Conservation (phyloP, 352 stramenopile species). For the Pythium myriotylum region DNA sequence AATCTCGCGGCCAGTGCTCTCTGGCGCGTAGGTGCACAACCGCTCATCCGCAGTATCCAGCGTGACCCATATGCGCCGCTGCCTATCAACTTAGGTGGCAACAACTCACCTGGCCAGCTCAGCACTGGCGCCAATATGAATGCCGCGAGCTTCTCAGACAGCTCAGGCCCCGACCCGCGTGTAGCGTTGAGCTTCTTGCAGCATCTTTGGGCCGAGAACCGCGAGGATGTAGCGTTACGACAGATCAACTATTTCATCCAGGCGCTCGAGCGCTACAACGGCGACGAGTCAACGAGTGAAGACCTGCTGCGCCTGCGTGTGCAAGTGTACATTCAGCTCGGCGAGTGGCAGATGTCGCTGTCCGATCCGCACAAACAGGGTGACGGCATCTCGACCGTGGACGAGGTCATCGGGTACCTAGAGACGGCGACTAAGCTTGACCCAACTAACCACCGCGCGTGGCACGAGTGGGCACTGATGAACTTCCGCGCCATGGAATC, state of each 20-base stretch:
- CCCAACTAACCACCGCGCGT: constrained; percentile 95
- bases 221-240: constrained; percentile 79
- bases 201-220: constrained; percentile 82
- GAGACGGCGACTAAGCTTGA: constrained; percentile 82
- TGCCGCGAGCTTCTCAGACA: constrained; percentile 56
- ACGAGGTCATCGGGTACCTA: constrained; percentile 81
- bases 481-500: constrained; percentile 93
- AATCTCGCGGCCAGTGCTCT: constrained; percentile 85
- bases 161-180: constrained; percentile 67
- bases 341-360: constrained; percentile 84
- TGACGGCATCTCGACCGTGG: constrained; percentile 58
- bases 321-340: constrained; percentile 85
- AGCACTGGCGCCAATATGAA: constrained; percentile 11
- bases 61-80: constrained; percentile 63
- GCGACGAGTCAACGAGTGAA: constrained; percentile 53
- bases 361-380: constrained; percentile 72
- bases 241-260: constrained; percentile 88
- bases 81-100: constrained; percentile 70
- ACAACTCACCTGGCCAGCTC: constrained; percentile 26
- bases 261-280: constrained; percentile 66
- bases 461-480: constrained; percentile 98
- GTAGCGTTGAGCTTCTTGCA: constrained; percentile 83
- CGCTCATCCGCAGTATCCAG: constrained; percentile 81
- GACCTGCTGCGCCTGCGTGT: constrained; percentile 79
- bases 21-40: constrained; percentile 76